Percentiles rank a stretch among this genome's conserved stretches.
Conservation (phyloP, 257 asterid species). For the Henckelia pumila region DNA sequence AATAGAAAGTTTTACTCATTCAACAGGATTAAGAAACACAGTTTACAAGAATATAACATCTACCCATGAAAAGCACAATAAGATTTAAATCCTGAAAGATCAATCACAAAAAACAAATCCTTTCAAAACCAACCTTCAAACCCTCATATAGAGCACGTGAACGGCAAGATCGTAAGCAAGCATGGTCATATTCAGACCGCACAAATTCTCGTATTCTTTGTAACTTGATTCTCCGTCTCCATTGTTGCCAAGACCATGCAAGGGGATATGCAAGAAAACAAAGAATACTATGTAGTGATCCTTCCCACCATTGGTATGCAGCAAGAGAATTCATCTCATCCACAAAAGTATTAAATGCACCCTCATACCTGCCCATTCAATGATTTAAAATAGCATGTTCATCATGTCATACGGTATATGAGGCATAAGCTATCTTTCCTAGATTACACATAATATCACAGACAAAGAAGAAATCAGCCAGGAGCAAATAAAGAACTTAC, state of each 20-base stretch:
- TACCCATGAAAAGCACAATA: background rate
- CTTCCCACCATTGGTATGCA: conserved; percentile 99
- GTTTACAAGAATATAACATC: background rate
- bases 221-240: conserved; percentile 87
- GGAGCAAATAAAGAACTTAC: conserved; percentile 49
- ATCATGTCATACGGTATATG: background rate
- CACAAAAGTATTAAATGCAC: conserved; percentile 86
- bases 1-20: background rate
- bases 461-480: conserved; percentile 12
- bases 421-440: conserved; percentile 10
- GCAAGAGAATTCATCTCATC: conserved; percentile 93
- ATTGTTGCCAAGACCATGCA: conserved; percentile 99
- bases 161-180: conserved; percentile 99
- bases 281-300: conserved; percentile 78
- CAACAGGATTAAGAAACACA: conserved; percentile 19
- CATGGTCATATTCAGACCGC: conserved; percentile 96
- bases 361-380: conserved; percentile 67
- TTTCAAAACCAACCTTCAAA: conserved; percentile 62
- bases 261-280: conserved; percentile 89
- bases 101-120: background rate
- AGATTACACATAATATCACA: background rate
- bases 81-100: too few species aligned
- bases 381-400: conserved; percentile 15
- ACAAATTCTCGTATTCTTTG: conserved; percentile 94
- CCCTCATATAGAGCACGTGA: conserved; percentile 99